phyloP scores from a whole-genome alignment of 1,284 basidiomycete species.

The Sanghuangporus baumii region DNA sequence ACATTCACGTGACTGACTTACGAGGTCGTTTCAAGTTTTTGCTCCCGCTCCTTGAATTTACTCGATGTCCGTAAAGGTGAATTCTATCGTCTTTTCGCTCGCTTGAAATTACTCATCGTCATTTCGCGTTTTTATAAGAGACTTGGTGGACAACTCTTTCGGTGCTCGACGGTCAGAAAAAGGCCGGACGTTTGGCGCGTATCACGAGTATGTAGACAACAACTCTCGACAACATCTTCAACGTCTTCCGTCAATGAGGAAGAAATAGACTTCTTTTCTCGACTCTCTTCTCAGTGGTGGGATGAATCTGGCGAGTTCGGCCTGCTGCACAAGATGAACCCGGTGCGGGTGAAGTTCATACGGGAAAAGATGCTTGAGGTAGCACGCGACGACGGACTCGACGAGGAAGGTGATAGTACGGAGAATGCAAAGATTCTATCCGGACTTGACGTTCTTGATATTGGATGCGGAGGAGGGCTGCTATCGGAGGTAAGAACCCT shows the following conservation, averaged over 20 bases:
- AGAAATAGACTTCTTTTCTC: slow-evolving; percentile 92
- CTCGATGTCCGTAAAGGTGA: no score
- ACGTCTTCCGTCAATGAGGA: slow-evolving; percentile 58
- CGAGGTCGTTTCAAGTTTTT: not conserved
- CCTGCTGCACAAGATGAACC: slow-evolving; percentile 95
- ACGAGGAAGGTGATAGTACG: slow-evolving; percentile 25
- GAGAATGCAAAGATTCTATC: slow-evolving; percentile 37
- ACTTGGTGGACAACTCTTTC: not conserved
- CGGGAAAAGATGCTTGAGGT: slow-evolving; percentile 70
- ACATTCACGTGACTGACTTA: not conserved
- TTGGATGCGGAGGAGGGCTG: slow-evolving; percentile 95
- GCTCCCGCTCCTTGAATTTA: no score
- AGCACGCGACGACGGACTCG: slow-evolving; percentile 47
- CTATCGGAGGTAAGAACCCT: slow-evolving; percentile 73
- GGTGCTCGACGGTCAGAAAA: not conserved
- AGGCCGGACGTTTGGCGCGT: not conserved
- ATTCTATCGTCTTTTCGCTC: no score
- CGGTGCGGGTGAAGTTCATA: slow-evolving; percentile 81
- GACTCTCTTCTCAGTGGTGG: slow-evolving; percentile 94
- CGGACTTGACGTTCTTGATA: slow-evolving; percentile 71
- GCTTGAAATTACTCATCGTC: no score
- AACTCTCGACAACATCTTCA: not conserved
- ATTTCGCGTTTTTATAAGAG: not conserved
- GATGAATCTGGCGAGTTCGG: slow-evolving; percentile 88
- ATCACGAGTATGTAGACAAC: not conserved